Evolutionary conservation across 192 early-diverging fungal genomes (phyloP), one percentile per base, ranked within the genome.

Genomic region (Martensiomyces pterosporus): DNA sequence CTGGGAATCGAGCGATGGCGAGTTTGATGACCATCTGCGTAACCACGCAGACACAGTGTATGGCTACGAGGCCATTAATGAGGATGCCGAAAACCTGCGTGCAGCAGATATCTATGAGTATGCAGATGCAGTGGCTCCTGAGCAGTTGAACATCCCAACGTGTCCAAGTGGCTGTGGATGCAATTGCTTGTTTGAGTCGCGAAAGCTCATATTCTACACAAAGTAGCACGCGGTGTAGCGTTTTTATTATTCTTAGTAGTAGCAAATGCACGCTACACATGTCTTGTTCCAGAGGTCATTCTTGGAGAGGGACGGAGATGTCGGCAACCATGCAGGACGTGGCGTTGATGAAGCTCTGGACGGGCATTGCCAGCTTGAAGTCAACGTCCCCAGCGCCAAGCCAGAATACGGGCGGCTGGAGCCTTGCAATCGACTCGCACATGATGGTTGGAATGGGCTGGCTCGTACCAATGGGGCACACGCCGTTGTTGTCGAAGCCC

Each of bases 381-480:
- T 94, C 89, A 1, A 84, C 47, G 71, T 92, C 83, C 0, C 92
- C 92, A 22, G 83, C 88, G 16, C 92, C 92, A 9, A 91, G 58
- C 60, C 71, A 90, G 13, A 89, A 60, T 4, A 94, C 61, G 1
- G 80, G 76, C 1, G 91, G 91, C 38, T 44, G 48, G 14, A 93
- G 60, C 40, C 64, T 60, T 1, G 66, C 48, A 21, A 90, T 82
- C 14, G 69, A 57, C 41, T 84, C 60, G n/a, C 82, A 74, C 9
- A 93, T 3, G 8, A 93, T 77, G 9, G 92, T 52, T 9, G 88
- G 88, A 19, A 90, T 39, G 3, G 60, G 36, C 9, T 49, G 12
- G 8, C 45, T 63, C 52, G 84, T 75, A 8, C 84, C 89, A 32
- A 92, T 69, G 1, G 89, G 86, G 39, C 78, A 69, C 1, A 92